phyloP scores from a whole-genome alignment of 768 basidiomycete genomes.

The Coprinopsis sp. region DNA sequence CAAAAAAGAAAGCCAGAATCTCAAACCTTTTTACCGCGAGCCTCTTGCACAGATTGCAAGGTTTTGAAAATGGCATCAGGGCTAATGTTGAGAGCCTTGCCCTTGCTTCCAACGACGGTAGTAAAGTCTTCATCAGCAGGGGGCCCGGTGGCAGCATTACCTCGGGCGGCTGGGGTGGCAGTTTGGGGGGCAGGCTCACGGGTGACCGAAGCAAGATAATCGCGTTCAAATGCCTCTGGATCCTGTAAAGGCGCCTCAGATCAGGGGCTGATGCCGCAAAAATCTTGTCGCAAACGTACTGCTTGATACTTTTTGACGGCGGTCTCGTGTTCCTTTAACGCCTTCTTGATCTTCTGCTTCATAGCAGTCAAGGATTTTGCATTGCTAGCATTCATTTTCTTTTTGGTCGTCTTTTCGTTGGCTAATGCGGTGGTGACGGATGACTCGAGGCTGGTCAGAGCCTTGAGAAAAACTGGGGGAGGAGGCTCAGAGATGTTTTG shows the following conservation, averaged over 20 bases:
- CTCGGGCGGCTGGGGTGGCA: conserved; percentile 29
- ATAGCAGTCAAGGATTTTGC: conserved; percentile 94
- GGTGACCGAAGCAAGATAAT: conserved; percentile 54
- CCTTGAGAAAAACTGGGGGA: conserved; percentile 81
- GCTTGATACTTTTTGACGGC: conserved; percentile 76
- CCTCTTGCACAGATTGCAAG: conserved; percentile 86
- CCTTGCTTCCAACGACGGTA: conserved; percentile 88
- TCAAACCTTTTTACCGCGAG: conserved; percentile 89
- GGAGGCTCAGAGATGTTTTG: conserved; percentile 82
- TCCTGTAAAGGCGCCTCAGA: conserved; percentile 48
- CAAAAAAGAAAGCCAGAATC: conserved; percentile 2
- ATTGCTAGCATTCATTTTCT: conserved; percentile 94
- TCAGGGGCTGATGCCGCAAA: neutral
- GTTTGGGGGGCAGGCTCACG: conserved; percentile 19
- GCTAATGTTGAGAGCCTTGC: conserved; percentile 76
- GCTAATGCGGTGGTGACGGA: conserved; percentile 68
- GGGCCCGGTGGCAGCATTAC: conserved; percentile 32
- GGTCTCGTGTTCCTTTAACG: conserved; percentile 80
- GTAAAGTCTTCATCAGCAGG: conserved; percentile 66
- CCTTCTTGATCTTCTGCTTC: conserved; percentile 96
- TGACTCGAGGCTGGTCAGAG: conserved; percentile 67
- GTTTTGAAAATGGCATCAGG: conserved; percentile 89
- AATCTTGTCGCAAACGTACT: conserved; percentile 37
- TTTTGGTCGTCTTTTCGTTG: conserved; percentile 89
- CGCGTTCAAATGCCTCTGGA: conserved; percentile 80